phyloP scores from a whole-genome alignment of 179 eudicot species.

The Vitellaria paradoxa region DNA sequence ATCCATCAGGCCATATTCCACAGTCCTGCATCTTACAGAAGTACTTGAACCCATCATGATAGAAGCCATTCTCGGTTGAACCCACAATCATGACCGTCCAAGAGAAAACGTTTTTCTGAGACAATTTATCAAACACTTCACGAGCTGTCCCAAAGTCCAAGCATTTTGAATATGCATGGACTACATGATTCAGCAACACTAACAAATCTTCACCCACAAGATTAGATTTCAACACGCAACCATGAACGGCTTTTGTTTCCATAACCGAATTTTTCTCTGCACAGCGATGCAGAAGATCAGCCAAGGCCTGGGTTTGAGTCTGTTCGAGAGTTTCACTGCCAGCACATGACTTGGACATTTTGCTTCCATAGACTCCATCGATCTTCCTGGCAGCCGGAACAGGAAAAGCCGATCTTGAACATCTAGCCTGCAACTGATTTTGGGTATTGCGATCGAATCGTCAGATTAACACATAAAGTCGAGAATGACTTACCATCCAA shows the following conservation, averaged over 20 bases:
- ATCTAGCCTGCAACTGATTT: slow-evolving; percentile 5
- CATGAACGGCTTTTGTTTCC: slow-evolving; percentile 26
- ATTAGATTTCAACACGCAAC: slow-evolving; percentile 22
- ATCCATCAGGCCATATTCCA: slow-evolving; percentile 24
- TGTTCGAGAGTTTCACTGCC: slow-evolving; percentile 2
- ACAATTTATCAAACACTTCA: slow-evolving; percentile 21
- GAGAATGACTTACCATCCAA: not conserved
- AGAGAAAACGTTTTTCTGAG: slow-evolving; percentile 24
- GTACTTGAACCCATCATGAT: slow-evolving; percentile 24
- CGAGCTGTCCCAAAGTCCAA: slow-evolving; percentile 16
- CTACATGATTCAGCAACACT: slow-evolving; percentile 26
- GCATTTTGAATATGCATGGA: slow-evolving; percentile 29
- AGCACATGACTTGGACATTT: not conserved
- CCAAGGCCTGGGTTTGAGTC: slow-evolving; percentile 23
- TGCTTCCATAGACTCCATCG: not conserved
- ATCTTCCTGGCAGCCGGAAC: not conserved
- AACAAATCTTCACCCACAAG: slow-evolving; percentile 17
- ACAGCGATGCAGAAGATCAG: slow-evolving; percentile 22
- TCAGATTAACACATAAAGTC: not conserved
- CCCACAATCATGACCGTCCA: slow-evolving; percentile 32
- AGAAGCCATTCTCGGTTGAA: slow-evolving; percentile 13
- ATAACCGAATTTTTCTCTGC: slow-evolving; percentile 15
- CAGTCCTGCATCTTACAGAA: slow-evolving; percentile 22
- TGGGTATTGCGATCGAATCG: not conserved
- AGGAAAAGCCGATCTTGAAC: not conserved